A percentile compares a stretch with the other conserved stretches of the same genome.
Conservation (phyloP, 202 grass and related monocot species). For the Schoenoplectus tabernaemontani region DNA sequence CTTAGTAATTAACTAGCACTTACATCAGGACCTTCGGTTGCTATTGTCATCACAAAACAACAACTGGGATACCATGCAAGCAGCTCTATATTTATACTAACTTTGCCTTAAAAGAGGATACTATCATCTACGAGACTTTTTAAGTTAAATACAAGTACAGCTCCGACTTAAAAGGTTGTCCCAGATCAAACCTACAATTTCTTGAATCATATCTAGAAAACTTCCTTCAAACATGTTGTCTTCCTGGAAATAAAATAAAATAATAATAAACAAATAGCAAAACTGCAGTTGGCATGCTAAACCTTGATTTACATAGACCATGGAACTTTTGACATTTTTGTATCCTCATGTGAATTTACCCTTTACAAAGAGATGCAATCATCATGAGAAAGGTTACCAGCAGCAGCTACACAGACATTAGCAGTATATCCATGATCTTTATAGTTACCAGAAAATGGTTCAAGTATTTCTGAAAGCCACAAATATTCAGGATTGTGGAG, state of each 20-base stretch:
- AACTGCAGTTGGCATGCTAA: background rate
- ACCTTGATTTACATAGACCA: background rate
- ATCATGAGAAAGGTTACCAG: background rate
- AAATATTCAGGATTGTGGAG: background rate
- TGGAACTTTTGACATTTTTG: background rate
- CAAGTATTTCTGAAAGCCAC: background rate
- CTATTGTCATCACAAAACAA: background rate
- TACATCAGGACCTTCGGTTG: background rate
- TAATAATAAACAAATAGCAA: background rate
- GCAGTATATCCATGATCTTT: background rate
- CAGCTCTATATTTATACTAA: background rate
- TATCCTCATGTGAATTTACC: background rate
- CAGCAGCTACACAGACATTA: background rate
- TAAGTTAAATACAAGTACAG: background rate
- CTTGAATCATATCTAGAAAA: slow-evolving; percentile 9
- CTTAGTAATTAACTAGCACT: background rate
- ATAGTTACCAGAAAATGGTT: background rate
- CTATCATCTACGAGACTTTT: background rate
- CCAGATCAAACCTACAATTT: slow-evolving; percentile 23
- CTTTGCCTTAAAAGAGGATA: background rate
- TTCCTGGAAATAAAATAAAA: slow-evolving; percentile 15
- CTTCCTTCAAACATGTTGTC: background rate
- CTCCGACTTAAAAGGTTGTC: slow-evolving; percentile 8
- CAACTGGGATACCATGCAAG: background rate
- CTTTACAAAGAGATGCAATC: background rate